Evolutionary conservation across 192 early-diverging fungal species (phyloP), one percentile per base, ranked within the genome.

Genomic region (Phycomyces blakesleeanus): DNA sequence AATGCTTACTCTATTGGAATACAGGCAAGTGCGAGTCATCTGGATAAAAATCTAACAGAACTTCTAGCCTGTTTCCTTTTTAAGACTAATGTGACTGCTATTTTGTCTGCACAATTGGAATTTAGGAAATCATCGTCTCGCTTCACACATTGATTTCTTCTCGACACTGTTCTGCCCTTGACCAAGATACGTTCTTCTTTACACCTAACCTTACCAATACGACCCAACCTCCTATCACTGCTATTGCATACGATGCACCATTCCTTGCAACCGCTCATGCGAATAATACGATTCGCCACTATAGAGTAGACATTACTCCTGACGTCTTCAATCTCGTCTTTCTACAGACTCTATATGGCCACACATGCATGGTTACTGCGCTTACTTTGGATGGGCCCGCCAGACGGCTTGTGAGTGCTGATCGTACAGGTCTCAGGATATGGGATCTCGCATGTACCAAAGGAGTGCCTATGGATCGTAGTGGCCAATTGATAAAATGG

Each of bases 231-330:
- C 66, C 69, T 16, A 75, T 75, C 25, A 75, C 68, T 20, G 42
- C 65, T 22, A 66, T 78, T 16, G 47, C 57, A 4, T 78, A 75
- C 55, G 63, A 70, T 14, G 8, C 24, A 12, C 74, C 80, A 16
- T 77, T 71, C 41, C 64, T 83, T 20, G 64, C 77, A 8, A 79
- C 81, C 15, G 75, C 77, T 20, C 77, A 79, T 38, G 40, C 61
- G 7, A 76, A 83, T 27, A 83, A 83, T 40, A 80, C 69, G 20
- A 73, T 83, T 21, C 74, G 76, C 40, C 67, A 77, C 11, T 83
- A 77, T 53, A 22, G 61, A n/a, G 59, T 78, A n/a, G 18, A 64
- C 5, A 54, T 53, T 29, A 26, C 25, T 10, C 42, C 51, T 25
- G 47, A 20, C 0, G 22, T 5, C 8, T 52, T 76, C 15, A 57